Conservation (phyloP, 768 basidiomycete species). For the Trametes cingulata region DNA sequence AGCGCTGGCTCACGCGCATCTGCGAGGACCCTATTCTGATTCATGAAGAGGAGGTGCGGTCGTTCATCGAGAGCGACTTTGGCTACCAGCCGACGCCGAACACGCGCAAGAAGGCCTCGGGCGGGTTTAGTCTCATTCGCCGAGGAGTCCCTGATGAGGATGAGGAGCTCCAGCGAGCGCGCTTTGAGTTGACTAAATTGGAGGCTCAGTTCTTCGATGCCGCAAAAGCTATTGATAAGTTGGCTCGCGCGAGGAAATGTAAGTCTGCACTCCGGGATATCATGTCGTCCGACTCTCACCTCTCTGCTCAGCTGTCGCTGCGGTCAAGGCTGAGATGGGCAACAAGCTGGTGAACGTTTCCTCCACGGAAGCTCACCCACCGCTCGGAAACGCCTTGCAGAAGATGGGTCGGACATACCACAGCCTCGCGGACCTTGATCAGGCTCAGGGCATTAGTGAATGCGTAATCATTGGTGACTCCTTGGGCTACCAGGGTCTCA, state of each 20-base stretch:
- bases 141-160: conserved; percentile 91
- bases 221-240: conserved; percentile 86
- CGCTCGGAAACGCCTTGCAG: conserved; percentile 78
- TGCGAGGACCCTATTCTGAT: conserved; percentile 90
- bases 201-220: conserved; percentile 93
- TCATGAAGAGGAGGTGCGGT: conserved; percentile 89
- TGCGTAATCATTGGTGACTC: conserved; percentile 96
- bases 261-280: too few relatives aligned
- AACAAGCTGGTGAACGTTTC: conserved; percentile 89
- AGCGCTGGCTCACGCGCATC: conserved; percentile 90
- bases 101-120: conserved; percentile 67
- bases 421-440: conserved; percentile 83
- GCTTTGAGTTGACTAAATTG: conserved; percentile 88
- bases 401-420: conserved; percentile 90
- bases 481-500: conserved; percentile 93
- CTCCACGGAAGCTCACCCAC: conserved; percentile 84
- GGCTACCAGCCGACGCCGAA: conserved; percentile 88
- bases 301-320: conserved; percentile 72
- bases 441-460: conserved; percentile 91
- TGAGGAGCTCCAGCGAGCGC: conserved; percentile 85
- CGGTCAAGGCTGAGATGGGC: conserved; percentile 86
- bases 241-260: conserved; percentile 82
- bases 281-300: too few relatives aligned
- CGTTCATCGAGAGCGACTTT: conserved; percentile 97
- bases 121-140: conserved; percentile 75